Evolutionary conservation across 2,329 filamentous ascomycete species (phyloP), one percentile per base, ranked within the genome.

Genomic region (Stachybotrys chlorohalonatus): DNA sequence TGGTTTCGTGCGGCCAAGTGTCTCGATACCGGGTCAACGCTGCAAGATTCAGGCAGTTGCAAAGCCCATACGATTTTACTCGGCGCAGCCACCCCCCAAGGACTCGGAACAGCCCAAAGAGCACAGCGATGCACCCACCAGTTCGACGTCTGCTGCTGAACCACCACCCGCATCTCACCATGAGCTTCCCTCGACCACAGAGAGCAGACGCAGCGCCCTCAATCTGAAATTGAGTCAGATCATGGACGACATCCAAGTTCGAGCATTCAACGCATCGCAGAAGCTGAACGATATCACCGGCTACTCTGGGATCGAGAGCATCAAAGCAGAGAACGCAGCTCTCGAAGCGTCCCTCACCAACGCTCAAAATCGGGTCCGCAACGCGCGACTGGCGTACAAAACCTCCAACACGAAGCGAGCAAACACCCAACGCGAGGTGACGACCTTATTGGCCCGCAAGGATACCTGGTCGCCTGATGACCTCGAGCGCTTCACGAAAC

Each of bases 251-350:
- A 70, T 96, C 17, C 90, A 97, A 67, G 83, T 86, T 36, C 91
- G 93, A 63, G 80, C 95, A 49, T 87, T 96, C 59, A 81, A 87
- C 52, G 92, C 92, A 5, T 90, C 90, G 2, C 89, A 94, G 68
- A 87, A 89, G 56, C 82, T 99, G 71, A 99, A 96, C 71, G 90
- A 92, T 64, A 83, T 96, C 53, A 99, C 94, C 2, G 94, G 94
- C 60, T 99, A 97, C 75, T 88, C 89, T 1, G 85, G 87, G 48
- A 97, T 99, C 69, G 92, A 96, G 70, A 76, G 82, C 30, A 82
- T 99, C 61, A 95, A 96, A 68, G 73, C 76, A 9, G 83, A 88
- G 56, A 97, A 97, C 70, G 79, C 84, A 15, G 69, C 73, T 24
- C 87, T 86, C 56, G 88, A 89, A 66, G 59, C 68, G 9, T 75